phyloP scores from a whole-genome alignment of 1,139 yeast species.

The Candida sp. region DNA sequence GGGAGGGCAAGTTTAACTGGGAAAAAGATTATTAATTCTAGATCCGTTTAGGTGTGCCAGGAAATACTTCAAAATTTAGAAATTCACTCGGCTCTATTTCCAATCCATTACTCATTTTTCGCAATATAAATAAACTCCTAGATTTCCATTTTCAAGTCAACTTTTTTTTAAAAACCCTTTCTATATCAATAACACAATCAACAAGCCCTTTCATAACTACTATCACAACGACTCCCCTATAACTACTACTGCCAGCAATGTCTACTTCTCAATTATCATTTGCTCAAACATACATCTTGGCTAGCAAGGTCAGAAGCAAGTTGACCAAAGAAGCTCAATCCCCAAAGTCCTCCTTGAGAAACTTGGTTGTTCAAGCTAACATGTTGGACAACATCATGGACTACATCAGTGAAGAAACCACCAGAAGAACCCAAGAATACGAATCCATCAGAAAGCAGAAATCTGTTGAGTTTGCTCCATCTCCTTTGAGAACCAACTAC shows the following conservation, averaged over 20 bases:
- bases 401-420: conserved; percentile 37
- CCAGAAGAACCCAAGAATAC: conserved; percentile 22
- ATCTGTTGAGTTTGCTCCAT: conserved; percentile 4
- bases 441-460: not conserved
- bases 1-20: no score
- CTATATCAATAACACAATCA: not conserved
- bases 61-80: no score
- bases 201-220: not conserved
- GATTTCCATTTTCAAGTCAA: not conserved
- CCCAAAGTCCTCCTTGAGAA: conserved; percentile 62
- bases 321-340: conserved; percentile 68
- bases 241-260: not conserved
- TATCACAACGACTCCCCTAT: not conserved
- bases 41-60: not conserved
- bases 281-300: conserved; percentile 67
- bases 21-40: not conserved
- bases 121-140: not conserved
- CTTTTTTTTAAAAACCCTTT: not conserved
- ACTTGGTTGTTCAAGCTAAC: conserved; percentile 77
- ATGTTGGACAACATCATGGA: conserved; percentile 74
- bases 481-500: conserved; percentile 7
- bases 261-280: conserved; percentile 32
- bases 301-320: conserved; percentile 71
- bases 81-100: not conserved
- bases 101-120: not conserved